Evolutionary conservation across 208 protist genomes (phyloP).

Genomic region (Crithidia fasciculata): DNA sequence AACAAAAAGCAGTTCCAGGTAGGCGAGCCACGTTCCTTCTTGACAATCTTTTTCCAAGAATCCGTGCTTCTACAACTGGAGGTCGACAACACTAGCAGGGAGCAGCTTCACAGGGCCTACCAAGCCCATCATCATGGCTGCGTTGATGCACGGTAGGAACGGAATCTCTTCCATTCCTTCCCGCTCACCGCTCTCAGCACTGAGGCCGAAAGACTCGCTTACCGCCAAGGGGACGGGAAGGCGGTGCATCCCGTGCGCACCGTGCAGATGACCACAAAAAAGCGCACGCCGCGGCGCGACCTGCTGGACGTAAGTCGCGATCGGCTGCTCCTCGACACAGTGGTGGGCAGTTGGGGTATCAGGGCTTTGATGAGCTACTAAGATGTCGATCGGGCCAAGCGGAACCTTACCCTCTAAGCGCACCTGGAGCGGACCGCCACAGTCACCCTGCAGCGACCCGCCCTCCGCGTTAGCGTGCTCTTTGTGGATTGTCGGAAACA

Average conservation of each 20-base stretch:
- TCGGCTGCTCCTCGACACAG: slow-evolving; percentile 34
- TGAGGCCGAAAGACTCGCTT: slow-evolving; percentile 14
- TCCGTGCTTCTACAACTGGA: slow-evolving; percentile 30
- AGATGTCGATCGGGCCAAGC: slow-evolving; percentile 51
- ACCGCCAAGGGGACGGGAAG: slow-evolving; percentile 31
- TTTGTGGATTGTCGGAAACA: slow-evolving; percentile 8
- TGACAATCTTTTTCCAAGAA: too few relatives aligned
- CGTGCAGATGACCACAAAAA: slow-evolving; percentile 62
- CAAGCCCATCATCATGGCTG: slow-evolving; percentile 44
- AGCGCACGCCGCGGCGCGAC: slow-evolving; percentile 49
- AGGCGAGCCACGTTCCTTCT: too few relatives aligned
- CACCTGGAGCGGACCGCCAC: slow-evolving; percentile 4
- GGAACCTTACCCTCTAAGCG: slow-evolving; percentile 39
- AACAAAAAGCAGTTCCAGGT: neutral
- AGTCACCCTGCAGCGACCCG: neutral
- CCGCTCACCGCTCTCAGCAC: neutral
- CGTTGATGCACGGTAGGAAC: slow-evolving; percentile 59
- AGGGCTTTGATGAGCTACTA: slow-evolving; percentile 60
- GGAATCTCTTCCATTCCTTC: slow-evolving; percentile 24
- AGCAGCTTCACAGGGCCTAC: slow-evolving; percentile 19
- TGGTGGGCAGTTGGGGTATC: slow-evolving; percentile 14
- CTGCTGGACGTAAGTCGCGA: slow-evolving; percentile 41
- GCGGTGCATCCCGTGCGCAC: slow-evolving; percentile 51
- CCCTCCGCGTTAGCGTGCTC: neutral
- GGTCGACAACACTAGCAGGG: slow-evolving; percentile 51